Evolutionary conservation across 208 protist species (phyloP).

Genomic region (Crithidia fasciculata): DNA sequence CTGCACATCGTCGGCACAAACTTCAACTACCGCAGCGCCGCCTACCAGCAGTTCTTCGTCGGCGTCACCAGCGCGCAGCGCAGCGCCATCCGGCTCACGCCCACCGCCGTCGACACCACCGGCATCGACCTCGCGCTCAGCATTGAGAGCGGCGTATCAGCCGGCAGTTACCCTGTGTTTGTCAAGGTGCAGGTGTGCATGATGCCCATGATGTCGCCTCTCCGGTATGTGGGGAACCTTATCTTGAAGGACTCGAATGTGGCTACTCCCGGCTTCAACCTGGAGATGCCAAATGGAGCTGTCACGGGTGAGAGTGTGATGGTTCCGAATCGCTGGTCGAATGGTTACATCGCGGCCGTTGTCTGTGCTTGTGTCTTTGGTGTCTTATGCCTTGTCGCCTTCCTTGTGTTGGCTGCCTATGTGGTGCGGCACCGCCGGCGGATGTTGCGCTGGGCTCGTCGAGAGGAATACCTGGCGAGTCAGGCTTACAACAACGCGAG

Average conservation of each 20-base stretch:
- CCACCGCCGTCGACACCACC: too few relatives aligned
- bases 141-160: conserved; percentile 3
- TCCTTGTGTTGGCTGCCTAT: conserved; percentile 6
- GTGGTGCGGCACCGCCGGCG: background rate
- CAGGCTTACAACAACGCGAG: background rate
- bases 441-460: background rate
- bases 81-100: too few relatives aligned
- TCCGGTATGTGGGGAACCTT: conserved; percentile 18
- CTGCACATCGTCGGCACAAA: too few relatives aligned
- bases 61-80: too few relatives aligned
- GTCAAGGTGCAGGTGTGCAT: conserved; percentile 35
- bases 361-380: conserved; percentile 28
- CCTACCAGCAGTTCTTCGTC: too few relatives aligned
- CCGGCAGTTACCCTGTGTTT: conserved; percentile 37
- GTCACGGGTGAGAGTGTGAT: background rate
- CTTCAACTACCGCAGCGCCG: too few relatives aligned
- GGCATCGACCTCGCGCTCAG: conserved; percentile 22
- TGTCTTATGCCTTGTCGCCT: conserved; percentile 17
- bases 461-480: background rate
- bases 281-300: background rate
- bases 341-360: conserved; percentile 18
- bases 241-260: background rate
- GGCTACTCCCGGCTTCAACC: background rate
- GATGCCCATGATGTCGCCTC: conserved; percentile 36
- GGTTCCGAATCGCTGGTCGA: background rate